These are phyloP conservation scores for Discostella pseudostelligera DNA, from an alignment of 108 stramenopile genomes.

Conservation along the genomic window DNA sequence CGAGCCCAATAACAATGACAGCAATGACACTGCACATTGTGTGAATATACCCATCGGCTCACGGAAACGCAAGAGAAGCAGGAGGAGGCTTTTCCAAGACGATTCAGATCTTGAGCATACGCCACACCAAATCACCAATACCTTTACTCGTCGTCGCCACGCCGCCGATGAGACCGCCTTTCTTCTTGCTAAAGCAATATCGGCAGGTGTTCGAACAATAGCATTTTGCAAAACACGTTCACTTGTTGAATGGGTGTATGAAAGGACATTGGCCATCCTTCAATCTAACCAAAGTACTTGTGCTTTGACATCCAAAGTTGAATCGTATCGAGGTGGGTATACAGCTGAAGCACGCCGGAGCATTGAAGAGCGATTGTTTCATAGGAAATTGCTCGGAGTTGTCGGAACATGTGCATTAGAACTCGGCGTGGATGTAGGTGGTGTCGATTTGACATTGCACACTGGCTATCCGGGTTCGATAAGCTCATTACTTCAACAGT, in stretches of 20 bases:
- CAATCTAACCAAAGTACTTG: conserved; percentile 43
- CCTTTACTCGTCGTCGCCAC: conserved; percentile 53
- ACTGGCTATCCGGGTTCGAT: conserved; percentile 83
- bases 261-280: conserved; percentile 52
- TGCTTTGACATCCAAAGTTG: conserved; percentile 60
- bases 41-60: conserved; percentile 14
- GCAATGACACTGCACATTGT: conserved; percentile 2
- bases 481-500: conserved; percentile 85
- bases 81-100: conserved; percentile 10
- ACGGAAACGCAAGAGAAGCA: conserved; percentile 13
- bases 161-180: conserved; percentile 93
- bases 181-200: conserved; percentile 80
- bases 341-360: conserved; percentile 71
- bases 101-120: neutral
- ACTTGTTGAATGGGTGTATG: conserved; percentile 93
- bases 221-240: conserved; percentile 93
- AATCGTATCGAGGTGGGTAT: conserved; percentile 96
- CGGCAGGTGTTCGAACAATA: conserved; percentile 78
- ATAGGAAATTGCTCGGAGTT: conserved; percentile 81
- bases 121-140: neutral
- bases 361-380: conserved; percentile 92
- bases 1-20: neutral
- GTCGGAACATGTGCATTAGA: conserved; percentile 93
- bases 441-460: conserved; percentile 90
- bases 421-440: conserved; percentile 96